These are phyloP conservation scores for Starmera amethionina DNA, from an alignment of 805 yeast genomes.

Conservation along the genomic window DNA sequence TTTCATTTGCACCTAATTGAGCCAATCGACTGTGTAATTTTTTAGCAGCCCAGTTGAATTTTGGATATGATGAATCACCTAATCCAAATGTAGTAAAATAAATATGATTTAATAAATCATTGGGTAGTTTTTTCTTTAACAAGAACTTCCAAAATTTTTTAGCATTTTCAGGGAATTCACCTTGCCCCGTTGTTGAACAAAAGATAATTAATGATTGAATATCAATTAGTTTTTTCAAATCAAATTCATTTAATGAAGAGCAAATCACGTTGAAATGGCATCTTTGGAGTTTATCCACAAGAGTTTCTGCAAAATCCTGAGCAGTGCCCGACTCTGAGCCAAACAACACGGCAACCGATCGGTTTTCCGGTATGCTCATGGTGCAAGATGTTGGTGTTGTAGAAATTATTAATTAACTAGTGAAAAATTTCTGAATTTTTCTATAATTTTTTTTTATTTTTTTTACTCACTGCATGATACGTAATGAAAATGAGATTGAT, in stretches of 20 bases:
- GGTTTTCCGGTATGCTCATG: constrained; percentile 5
- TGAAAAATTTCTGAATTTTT: no score
- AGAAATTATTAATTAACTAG: not conserved
- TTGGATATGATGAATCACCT: constrained; percentile 89
- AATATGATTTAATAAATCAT: constrained; percentile 49
- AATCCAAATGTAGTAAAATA: constrained; percentile 72
- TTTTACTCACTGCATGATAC: no score
- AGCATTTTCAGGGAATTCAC: constrained; percentile 78
- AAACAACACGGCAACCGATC: constrained; percentile 52
- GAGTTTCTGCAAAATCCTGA: constrained; percentile 67
- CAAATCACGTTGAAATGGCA: constrained; percentile 39
- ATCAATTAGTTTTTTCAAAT: constrained; percentile 41
- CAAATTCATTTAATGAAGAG: constrained; percentile 49
- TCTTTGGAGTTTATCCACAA: constrained; percentile 47
- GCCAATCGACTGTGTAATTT: constrained; percentile 68
- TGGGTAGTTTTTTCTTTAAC: constrained; percentile 55
- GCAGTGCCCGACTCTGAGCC: constrained; percentile 94
- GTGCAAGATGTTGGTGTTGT: not conserved
- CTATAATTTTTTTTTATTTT: no score
- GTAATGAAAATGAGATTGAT: no score
- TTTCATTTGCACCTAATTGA: constrained; percentile 75
- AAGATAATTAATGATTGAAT: constrained; percentile 42
- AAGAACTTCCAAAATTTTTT: constrained; percentile 66
- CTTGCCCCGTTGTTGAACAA: constrained; percentile 93
- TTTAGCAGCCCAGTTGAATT: constrained; percentile 79